phyloP scores from a whole-genome alignment of 192 early-diverging fungal genomes.

The Rhizophagus prolifer region DNA sequence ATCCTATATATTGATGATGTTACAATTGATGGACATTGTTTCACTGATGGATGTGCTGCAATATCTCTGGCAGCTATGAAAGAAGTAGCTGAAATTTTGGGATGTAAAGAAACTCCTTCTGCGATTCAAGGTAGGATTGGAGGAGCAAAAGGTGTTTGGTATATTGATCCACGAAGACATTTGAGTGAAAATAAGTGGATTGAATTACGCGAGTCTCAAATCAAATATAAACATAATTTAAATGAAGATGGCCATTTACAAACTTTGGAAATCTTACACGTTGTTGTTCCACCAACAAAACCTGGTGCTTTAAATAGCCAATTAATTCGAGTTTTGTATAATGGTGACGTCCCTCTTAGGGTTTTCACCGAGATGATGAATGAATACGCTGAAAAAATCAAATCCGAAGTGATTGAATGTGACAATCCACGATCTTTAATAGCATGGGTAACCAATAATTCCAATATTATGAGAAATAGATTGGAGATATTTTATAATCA shows the following conservation, averaged over 20 bases:
- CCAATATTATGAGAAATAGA: conserved; percentile 24
- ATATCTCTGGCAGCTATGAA: conserved; percentile 38
- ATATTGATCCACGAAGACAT: conserved; percentile 27
- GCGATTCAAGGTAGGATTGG: conserved; percentile 43
- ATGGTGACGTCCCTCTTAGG: conserved; percentile 27
- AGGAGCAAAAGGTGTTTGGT: conserved; percentile 41
- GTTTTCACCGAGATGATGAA: conserved; percentile 35
- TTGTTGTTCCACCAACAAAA: conserved; percentile 15
- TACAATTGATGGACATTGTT: conserved; percentile 17
- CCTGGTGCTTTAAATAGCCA: conserved; percentile 36
- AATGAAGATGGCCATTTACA: conserved; percentile 28
- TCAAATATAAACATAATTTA: conserved; percentile 32
- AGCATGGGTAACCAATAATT: conserved; percentile 29
- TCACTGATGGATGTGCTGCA: conserved; percentile 42
- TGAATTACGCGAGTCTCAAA: conserved; percentile 31
- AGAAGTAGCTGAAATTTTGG: conserved; percentile 26
- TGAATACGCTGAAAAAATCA: conserved; percentile 31
- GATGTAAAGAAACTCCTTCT: conserved; percentile 27
- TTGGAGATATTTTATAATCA: conserved; percentile 17
- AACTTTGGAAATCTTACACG: conserved; percentile 36
- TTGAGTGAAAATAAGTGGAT: conserved; percentile 29
- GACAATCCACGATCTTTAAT: conserved; percentile 19
- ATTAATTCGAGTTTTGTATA: conserved; percentile 33
- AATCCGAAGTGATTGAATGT: conserved; percentile 13
- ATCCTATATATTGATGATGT: conserved; percentile 25